A percentile compares a stretch with the other conserved stretches of the same genome.
Evolutionary conservation across 352 stramenopile species (phyloP).

Genomic region (Pythium utonaiense): DNA sequence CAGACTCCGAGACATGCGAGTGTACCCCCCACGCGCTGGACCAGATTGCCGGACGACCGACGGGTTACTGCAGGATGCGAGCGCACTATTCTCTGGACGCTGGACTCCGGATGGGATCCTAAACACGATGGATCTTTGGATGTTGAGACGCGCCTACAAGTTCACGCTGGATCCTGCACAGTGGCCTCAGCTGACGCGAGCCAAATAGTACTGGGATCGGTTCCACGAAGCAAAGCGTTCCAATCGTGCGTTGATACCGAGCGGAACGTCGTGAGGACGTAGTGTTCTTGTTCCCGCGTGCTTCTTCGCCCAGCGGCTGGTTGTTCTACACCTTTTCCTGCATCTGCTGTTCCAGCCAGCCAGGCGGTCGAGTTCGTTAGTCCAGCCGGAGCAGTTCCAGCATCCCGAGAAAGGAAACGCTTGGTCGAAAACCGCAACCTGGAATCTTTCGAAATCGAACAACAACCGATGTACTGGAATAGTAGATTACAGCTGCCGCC

Average conservation of each 20-base stretch:
- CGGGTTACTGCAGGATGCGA: slow-evolving; percentile 19
- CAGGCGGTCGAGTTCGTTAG: slow-evolving; percentile 1
- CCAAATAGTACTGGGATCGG: background rate
- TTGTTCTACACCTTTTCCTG: background rate
- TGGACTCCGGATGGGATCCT: background rate
- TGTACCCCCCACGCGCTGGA: background rate
- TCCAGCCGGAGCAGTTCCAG: slow-evolving; percentile 1
- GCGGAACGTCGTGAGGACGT: background rate
- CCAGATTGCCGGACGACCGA: background rate
- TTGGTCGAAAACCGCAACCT: background rate
- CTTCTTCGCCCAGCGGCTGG: slow-evolving; percentile 1
- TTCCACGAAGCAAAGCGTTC: background rate
- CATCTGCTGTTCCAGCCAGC: background rate
- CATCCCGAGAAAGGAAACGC: background rate
- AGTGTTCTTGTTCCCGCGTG: background rate
- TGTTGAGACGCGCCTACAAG: background rate
- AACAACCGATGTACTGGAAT: background rate
- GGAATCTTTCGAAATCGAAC: slow-evolving; percentile 10
- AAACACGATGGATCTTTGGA: background rate
- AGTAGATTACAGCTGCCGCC: slow-evolving; percentile 12
- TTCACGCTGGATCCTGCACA: background rate
- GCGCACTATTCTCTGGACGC: background rate
- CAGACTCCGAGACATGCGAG: slow-evolving; percentile 1
- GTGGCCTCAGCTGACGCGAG: background rate
- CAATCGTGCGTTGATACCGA: background rate